These are phyloP conservation scores for Cicer arietinum DNA, from an alignment of 306 rosid species.

Conservation along the genomic window DNA sequence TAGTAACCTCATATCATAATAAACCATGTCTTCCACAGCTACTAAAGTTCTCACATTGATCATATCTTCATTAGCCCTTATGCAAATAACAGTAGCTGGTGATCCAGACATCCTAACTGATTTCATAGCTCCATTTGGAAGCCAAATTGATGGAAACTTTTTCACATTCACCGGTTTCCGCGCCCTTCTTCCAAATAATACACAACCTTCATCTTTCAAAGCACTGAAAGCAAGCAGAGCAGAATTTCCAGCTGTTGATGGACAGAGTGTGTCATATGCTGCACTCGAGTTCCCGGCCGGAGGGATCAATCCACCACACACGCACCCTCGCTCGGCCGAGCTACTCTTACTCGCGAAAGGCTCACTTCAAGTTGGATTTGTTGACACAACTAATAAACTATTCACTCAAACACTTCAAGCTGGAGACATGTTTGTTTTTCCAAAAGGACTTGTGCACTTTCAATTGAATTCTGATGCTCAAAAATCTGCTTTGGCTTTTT, in stretches of 20 bases:
- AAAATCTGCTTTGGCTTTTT: slow-evolving; percentile 42
- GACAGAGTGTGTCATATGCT: slow-evolving; percentile 68
- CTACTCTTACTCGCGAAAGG: slow-evolving; percentile 49
- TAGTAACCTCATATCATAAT: background rate
- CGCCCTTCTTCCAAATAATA: background rate
- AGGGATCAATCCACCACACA: slow-evolving; percentile 55
- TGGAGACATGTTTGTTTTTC: slow-evolving; percentile 60
- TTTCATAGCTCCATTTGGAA: slow-evolving; percentile 36
- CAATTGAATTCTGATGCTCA: slow-evolving; percentile 46
- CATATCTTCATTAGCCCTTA: slow-evolving; percentile 30
- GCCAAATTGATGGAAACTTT: slow-evolving; percentile 44
- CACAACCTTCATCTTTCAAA: slow-evolving; percentile 37
- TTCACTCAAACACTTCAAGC: slow-evolving; percentile 45
- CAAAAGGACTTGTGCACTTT: slow-evolving; percentile 63
- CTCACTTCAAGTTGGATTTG: slow-evolving; percentile 58
- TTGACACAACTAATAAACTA: slow-evolving; percentile 58
- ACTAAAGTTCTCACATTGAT: slow-evolving; percentile 37
- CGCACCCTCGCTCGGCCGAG: slow-evolving; percentile 64
- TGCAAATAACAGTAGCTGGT: slow-evolving; percentile 41
- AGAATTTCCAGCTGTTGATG: slow-evolving; percentile 57
- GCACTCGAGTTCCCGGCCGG: slow-evolving; percentile 46
- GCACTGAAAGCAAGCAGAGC: slow-evolving; percentile 47
- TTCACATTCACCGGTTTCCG: slow-evolving; percentile 64
- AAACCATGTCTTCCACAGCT: slow-evolving; percentile 14
- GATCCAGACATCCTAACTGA: slow-evolving; percentile 60